Evolutionary conservation across 345 rosid species (phyloP), one percentile per base, ranked within the genome.

Genomic region (Combretum micranthum): DNA sequence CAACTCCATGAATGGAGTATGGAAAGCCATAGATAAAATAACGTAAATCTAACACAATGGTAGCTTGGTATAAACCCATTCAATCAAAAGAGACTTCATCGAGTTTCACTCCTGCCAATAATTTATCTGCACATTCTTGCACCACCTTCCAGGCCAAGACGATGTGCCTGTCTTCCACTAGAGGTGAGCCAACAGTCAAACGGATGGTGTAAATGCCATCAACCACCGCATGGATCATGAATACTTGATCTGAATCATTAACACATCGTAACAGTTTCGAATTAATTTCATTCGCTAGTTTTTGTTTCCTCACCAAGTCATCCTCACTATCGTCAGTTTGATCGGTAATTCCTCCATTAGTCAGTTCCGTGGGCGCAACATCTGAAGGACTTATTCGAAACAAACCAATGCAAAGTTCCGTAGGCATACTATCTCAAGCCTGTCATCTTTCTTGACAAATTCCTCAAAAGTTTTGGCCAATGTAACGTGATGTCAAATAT

Each of bases 321-420:
- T n/a, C n/a, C n/a, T n/a, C n/a, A n/a, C n/a, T n/a, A n/a, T n/a
- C n/a, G n/a, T n/a, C n/a, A n/a, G n/a, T n/a, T n/a, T n/a, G n/a
- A n/a, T n/a, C n/a, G n/a, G n/a, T n/a, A n/a, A n/a, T n/a, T n/a
- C n/a, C n/a, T n/a, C n/a, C n/a, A n/a, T n/a, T n/a, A n/a, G n/a
- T n/a, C n/a, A n/a, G n/a, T n/a, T n/a, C n/a, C n/a, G n/a, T n/a
- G n/a, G n/a, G n/a, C n/a, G n/a, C 15, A 2, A 26, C 42, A 1
- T 15, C 60, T 1, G 59, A 10, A 4, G 80, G 71, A 18, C 51
- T 21, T 20, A 69, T 56, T 58, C 89, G 72, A 83, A 83, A 57
- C 89, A 83, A 12, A 83, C 86, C 57, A 72, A 20, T 0, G 80
- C 70, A 50, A 83, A 83, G n/a, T 61, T 63, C 43, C 65, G 67